Evolutionary conservation across 2,329 filamentous ascomycete species (phyloP), one percentile per base, ranked within the genome.

Genomic region (Alternaria burnsii): DNA sequence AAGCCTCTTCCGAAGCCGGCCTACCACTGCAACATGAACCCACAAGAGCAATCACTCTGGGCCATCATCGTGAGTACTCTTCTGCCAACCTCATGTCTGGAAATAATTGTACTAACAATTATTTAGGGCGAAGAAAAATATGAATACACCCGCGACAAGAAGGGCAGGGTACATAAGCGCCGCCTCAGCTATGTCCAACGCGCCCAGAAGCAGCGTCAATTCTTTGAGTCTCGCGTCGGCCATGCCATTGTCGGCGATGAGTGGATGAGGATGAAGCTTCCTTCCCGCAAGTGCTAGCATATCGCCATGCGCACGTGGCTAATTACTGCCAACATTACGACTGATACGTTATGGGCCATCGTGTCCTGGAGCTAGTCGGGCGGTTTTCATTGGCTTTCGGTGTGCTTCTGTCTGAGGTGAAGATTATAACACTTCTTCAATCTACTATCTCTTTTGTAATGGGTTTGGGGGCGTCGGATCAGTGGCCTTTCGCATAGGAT

Each of bases 11-110:
- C 60, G 22, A 67, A 64, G 40, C 67, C 68, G 20, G 43, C 48
- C 40, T 71, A 71, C 46, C 69, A 64, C 62, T 56, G 55, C 38
- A 53, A 51, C 16, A 71, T 71, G 68, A 69, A 71, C 30, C 68
- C 67, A 22, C 56, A 69, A 59, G 67, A 71, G 48, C 61, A 65
- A 16, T 34, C 34, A 3, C 40, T 69, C n/a, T 68, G 65, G 61
- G 26, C 52, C 10, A 65, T 71, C 36, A 69, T 69, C 36, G 67
- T 69, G 58, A 46, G 62, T 54, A 46, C 12, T 22, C 20, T 38
- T 50, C 22, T 44, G 11, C 16, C 43, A 20, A 14, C 16, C 30
- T 30, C 5, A 0, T 34, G 10, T 16, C 8, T 34, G 8, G 3
- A 22, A 36, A 24, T 3, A 32, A 2, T 11, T 32, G 22, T 57